Conservation (phyloP, 2,329 filamentous ascomycete species). For the Plenodomus biglobosus region DNA sequence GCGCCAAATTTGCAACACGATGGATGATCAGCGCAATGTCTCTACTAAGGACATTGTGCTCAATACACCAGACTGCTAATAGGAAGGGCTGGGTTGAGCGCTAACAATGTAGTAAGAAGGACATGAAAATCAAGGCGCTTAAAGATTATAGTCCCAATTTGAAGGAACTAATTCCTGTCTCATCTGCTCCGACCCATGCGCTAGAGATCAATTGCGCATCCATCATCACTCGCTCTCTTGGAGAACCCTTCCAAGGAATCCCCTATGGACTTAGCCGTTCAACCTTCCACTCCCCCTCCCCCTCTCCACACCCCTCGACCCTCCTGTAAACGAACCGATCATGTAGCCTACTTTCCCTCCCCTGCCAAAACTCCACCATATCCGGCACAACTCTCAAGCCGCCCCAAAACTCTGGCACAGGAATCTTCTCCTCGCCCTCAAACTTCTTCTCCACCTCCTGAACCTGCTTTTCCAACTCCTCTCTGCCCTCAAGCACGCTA, state of each 20-base stretch:
- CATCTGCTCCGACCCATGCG: too few relatives aligned
- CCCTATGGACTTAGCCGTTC: conserved; percentile 71
- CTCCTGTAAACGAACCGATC: conserved; percentile 87
- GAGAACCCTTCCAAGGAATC: not conserved
- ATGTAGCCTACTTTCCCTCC: conserved; percentile 83
- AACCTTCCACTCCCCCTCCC: conserved; percentile 59
- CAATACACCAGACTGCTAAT: too few relatives aligned
- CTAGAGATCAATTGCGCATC: too few relatives aligned
- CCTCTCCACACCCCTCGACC: conserved; percentile 44
- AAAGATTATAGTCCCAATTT: too few relatives aligned
- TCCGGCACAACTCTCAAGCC: conserved; percentile 83
- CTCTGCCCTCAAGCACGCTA: conserved; percentile 68
- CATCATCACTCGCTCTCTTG: too few relatives aligned
- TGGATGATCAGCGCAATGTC: too few relatives aligned
- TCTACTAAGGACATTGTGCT: too few relatives aligned
- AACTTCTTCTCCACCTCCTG: conserved; percentile 75
- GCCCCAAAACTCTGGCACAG: conserved; percentile 93
- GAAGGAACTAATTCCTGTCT: too few relatives aligned
- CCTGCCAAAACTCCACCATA: conserved; percentile 94
- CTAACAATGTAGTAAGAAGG: too few relatives aligned
- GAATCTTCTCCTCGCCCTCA: conserved; percentile 74
- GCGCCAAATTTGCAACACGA: too few relatives aligned
- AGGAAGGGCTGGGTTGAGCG: too few relatives aligned
- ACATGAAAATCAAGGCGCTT: too few relatives aligned
- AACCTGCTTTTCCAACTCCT: conserved; percentile 75